phyloP scores from a whole-genome alignment of 805 yeast genomes.

The Candida sanyiensis region DNA sequence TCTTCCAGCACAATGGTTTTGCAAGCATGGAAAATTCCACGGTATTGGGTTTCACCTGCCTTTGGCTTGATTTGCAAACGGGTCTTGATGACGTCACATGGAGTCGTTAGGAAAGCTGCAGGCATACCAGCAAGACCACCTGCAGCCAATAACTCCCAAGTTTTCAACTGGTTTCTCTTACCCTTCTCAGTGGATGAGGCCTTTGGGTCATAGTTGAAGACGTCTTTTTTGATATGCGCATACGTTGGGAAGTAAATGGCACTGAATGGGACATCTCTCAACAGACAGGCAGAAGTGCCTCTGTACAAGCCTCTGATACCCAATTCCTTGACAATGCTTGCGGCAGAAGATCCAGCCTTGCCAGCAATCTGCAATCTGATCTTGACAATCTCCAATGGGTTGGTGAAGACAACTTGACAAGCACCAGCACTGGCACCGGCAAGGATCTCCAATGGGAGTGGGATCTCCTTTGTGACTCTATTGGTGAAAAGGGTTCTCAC shows the following conservation, averaged over 20 bases:
- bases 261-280: constrained; percentile 94
- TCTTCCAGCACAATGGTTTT: constrained; percentile 72
- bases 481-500: constrained; percentile 70
- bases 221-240: constrained; percentile 80
- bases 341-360: constrained; percentile 50
- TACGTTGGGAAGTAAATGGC: constrained; percentile 97
- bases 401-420: constrained; percentile 93
- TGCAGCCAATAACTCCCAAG: constrained; percentile 78
- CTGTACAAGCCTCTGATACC: constrained; percentile 84
- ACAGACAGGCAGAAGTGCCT: constrained; percentile 86
- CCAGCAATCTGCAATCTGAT: constrained; percentile 94
- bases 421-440: constrained; percentile 97
- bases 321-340: constrained; percentile 66
- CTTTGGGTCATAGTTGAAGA: constrained; percentile 76
- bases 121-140: constrained; percentile 99
- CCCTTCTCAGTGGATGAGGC: constrained; percentile 37
- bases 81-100: constrained; percentile 94
- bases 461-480: constrained; percentile 40
- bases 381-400: constrained; percentile 93
- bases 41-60: constrained; percentile 70
- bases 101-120: constrained; percentile 93
- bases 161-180: constrained; percentile 53
- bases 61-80: constrained; percentile 83
- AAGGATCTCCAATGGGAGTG: constrained; percentile 58
- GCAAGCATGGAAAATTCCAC: constrained; percentile 74